Percentiles rank a stretch among this genome's conserved stretches.
Evolutionary conservation across 2,329 filamentous ascomycete genomes (phyloP).

Genomic region (Mycosphaerella arachidis): DNA sequence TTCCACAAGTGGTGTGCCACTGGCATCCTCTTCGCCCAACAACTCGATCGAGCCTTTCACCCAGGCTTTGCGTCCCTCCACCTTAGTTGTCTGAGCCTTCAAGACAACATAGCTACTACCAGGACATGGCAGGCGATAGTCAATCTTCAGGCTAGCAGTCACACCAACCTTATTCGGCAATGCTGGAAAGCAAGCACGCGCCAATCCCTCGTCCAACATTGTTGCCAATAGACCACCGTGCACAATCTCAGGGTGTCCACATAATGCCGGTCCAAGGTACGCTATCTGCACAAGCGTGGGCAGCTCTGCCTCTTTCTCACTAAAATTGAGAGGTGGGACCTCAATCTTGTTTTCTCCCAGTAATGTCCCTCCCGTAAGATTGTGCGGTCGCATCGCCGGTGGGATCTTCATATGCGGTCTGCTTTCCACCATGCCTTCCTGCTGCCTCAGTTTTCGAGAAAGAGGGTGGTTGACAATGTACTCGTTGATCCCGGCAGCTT

Average conservation of each 20-base stretch:
- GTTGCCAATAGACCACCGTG: slow-evolving; percentile 92
- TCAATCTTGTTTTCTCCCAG: slow-evolving; percentile 69
- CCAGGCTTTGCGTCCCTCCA: slow-evolving; percentile 92
- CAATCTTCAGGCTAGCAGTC: slow-evolving; percentile 76
- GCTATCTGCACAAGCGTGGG: slow-evolving; percentile 58
- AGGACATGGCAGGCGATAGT: slow-evolving; percentile 76
- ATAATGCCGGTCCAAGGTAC: slow-evolving; percentile 74
- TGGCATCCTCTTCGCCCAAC: slow-evolving; percentile 52
- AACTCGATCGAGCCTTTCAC: slow-evolving; percentile 83
- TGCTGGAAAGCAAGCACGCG: slow-evolving; percentile 80
- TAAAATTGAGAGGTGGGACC: slow-evolving; percentile 76
- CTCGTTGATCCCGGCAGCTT: slow-evolving; percentile 58
- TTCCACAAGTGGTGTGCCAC: slow-evolving; percentile 67
- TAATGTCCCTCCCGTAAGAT: slow-evolving; percentile 76
- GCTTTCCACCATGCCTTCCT: slow-evolving; percentile 66
- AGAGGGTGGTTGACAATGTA: slow-evolving; percentile 72
- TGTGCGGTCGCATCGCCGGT: slow-evolving; percentile 61
- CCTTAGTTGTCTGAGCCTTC: slow-evolving; percentile 71
- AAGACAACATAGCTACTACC: slow-evolving; percentile 74
- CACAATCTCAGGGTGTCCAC: slow-evolving; percentile 84
- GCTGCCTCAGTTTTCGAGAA: slow-evolving; percentile 61
- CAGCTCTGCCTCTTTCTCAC: slow-evolving; percentile 58
- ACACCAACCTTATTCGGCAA: slow-evolving; percentile 80
- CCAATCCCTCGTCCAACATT: slow-evolving; percentile 83
- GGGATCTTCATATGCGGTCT: slow-evolving; percentile 88